Evolutionary conservation across 2,329 filamentous ascomycete genomes (phyloP), one percentile per base, ranked within the genome.

Genomic region (Xylariaceae sp.): DNA sequence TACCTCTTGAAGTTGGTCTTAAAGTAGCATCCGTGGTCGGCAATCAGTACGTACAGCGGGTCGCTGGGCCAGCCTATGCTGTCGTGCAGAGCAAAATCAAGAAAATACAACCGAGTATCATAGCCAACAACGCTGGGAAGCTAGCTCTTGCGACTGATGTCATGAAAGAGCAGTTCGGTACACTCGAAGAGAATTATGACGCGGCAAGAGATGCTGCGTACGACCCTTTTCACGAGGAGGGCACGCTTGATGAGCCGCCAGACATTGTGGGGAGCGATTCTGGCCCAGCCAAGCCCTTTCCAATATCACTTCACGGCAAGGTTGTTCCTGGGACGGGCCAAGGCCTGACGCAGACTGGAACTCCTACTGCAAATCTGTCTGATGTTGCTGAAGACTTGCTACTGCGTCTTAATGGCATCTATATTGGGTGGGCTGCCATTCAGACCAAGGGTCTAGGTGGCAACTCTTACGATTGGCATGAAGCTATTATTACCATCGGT

Each of bases 1-100:
- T 89, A 68, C 87, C 87, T 1, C 65, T 90, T 13, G 87, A 90
- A 64, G 66, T 87, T 6, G 86, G 85, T 4, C 75, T 84, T 57
- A 82, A 82, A 64, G 77, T 81, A 3, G 79, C 79, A 1, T 80
- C 76, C 3, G 75, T 78, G 0, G 73, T 83, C 3, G 79, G 77
- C 10, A 73, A 71, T 55, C 72, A 71, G 42, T 70, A 76, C 5
- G 77, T 73, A 2, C 76, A 75, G 18, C 74, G 69, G 37, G 78
- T 80, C 51, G 60, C 73, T 11, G 70, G 70, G 7, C 77, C 79
- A 2, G 72, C 74, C 4, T 68, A 70, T 9, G 64, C 65, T n/a
- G 71, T 77, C 0, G 75, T 81, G 2, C 71, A 80, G 41, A 72
- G 65, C 16, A 58, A 69, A 1, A 69, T 79, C 24, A 55, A 68